Evolutionary conservation across 2,329 filamentous ascomycete genomes (phyloP), one percentile per base, ranked within the genome.

Genomic region (Niveomyces coronatus): DNA sequence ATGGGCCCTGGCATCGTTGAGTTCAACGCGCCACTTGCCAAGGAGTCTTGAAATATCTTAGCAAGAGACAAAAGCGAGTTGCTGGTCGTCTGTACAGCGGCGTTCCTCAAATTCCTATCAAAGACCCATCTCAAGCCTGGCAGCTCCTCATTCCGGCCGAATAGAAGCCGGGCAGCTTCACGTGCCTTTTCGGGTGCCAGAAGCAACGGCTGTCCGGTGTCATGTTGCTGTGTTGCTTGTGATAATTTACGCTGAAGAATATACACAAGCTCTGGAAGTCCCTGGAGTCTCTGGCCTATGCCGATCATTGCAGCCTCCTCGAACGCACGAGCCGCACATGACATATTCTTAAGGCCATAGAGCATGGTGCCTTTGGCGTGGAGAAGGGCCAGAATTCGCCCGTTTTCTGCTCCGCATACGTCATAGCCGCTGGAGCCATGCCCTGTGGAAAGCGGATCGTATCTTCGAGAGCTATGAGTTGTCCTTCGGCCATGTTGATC

Each of bases 341-440:
- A 68, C 46, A 91, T 83, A 47, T 95, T 82, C 31, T 89, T 89
- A 20, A 93, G 64, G 18, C 85, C 79, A 60, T 98, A 98, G 2
- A 96, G 70, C 82, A 96, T 93, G 45, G 96, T 96, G n/a, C 89
- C 91, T 59, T 96, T 98, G 15, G 89, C 88, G 60, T 98, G 91
- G 28, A 96, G 79, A 13, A 98, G 70, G n/a, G 87, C 84, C 31
- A 98, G 71, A 52, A 98, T 86, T 43, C 91, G 77, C 8, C 89
- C 91, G 54, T 95, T 96, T 48, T 98, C 91, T 30, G 74, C 77
- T 2, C 82, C 87, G 5, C 87, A 74, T 30, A 98, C 79, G 11
- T 78, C 74, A 57, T 94, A 96, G 13, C 87, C 88, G 56, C 85
- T 91, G 4, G 80, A 81, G 1, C 32, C 32, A 18, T 35, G 34